Evolutionary conservation across 2,329 filamentous ascomycete species (phyloP), one percentile per base, ranked within the genome.

Genomic region (Penicillium sp.): DNA sequence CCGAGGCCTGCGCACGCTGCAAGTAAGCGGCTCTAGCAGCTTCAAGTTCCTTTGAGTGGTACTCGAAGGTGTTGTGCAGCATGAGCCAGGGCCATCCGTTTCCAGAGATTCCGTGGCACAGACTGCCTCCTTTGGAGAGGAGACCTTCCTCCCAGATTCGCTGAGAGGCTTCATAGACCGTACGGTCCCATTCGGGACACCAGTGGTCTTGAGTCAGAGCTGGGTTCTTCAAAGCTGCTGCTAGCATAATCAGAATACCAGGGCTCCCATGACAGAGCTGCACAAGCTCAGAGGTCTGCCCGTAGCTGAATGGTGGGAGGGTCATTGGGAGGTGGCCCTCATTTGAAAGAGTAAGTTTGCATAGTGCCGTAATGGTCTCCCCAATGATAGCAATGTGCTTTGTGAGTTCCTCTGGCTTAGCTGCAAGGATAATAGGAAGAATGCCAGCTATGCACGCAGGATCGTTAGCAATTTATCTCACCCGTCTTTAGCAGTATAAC

Each of bases 191-290:
- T 39, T 70, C 67, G 2, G 75, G 74, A 29, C 67, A 61, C 75
- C 75, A 77, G 50, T 67, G 66, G 9, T 61, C 56, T 21, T 54
- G 49, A 22, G 66, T 58, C n/a, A 78, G 44, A 6, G 54, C 21
- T 1, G 42, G 26, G 35, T 71, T 70, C 33, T 68, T 70, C 51
- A 72, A 64, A 19, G 73, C 72, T 14, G 68, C 63, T 1, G 67
- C 68, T 22, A 78, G 56, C 5, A 78, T 68, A 16, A 74, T 55
- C 6, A 78, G 62, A 4, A 77, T 58, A 0, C 73, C 74, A 1
- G 76, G 76, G 16, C 69, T 68, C 3, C 76, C 76, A 54, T 78
- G 76, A 33, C 76, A 78, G 33, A 78, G 65, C 45, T 78, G 76
- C 2, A 78, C 71, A 11, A 77, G 68, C 37, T 70, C 69, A 1